A percentile compares a stretch with the other conserved stretches of the same genome.
These are phyloP conservation scores for Kurtzmaniella quercitrusa DNA, from an alignment of 1,139 yeast genomes.

Conservation along the genomic window DNA sequence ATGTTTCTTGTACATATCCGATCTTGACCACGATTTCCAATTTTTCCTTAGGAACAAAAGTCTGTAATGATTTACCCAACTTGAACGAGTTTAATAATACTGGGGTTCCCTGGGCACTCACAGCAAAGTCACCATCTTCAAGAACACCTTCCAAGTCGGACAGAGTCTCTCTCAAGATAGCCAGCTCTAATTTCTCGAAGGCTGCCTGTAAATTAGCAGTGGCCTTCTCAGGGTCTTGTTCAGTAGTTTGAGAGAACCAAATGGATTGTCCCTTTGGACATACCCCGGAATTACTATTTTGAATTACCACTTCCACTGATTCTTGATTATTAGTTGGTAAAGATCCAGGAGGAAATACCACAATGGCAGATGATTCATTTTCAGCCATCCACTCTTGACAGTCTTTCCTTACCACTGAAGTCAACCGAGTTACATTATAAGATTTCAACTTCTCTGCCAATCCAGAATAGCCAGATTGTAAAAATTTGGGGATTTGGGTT, in stretches of 20 bases:
- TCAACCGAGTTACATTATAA: slow-evolving; percentile 62
- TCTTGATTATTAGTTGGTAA: slow-evolving; percentile 60
- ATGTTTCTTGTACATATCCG: slow-evolving; percentile 73
- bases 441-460: slow-evolving; percentile 29
- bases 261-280: slow-evolving; percentile 86
- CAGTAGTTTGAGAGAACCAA: slow-evolving; percentile 85
- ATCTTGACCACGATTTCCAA: slow-evolving; percentile 76
- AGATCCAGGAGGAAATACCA: slow-evolving; percentile 90
- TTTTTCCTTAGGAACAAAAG: slow-evolving; percentile 77
- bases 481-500: slow-evolving; percentile 58
- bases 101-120: slow-evolving; percentile 59
- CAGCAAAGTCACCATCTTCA: slow-evolving; percentile 52
- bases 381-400: slow-evolving; percentile 91
- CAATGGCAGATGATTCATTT: slow-evolving; percentile 78
- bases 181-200: slow-evolving; percentile 68
- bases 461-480: slow-evolving; percentile 31
- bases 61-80: slow-evolving; percentile 78
- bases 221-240: slow-evolving; percentile 61
- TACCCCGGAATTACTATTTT: slow-evolving; percentile 86
- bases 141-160: slow-evolving; percentile 41
- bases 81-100: slow-evolving; percentile 70
- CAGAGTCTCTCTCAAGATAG: slow-evolving; percentile 75
- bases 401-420: slow-evolving; percentile 79
- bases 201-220: slow-evolving; percentile 80
- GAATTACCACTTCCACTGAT: slow-evolving; percentile 82